Percentiles rank a stretch among this genome's conserved stretches.
Evolutionary conservation across 139 green algal genomes (phyloP).

Genomic region (Pleodorina starrii): DNA sequence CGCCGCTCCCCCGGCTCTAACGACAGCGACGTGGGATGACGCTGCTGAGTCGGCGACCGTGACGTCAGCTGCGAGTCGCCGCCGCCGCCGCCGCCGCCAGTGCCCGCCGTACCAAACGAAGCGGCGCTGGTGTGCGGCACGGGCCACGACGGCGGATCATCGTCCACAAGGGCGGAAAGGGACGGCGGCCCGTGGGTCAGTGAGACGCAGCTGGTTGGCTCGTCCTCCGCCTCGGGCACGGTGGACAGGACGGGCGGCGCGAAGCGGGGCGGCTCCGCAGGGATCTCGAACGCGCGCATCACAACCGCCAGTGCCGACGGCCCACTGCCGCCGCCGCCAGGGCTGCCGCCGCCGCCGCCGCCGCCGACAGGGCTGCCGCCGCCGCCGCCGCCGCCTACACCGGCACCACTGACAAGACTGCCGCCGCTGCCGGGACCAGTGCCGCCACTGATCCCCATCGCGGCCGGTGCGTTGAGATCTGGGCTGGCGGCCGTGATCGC

Average conservation of each 20-base stretch:
- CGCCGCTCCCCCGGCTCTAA: neutral
- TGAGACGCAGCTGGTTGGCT: constrained; percentile 19
- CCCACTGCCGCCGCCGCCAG: neutral
- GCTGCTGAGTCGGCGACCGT: neutral
- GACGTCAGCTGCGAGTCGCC: neutral
- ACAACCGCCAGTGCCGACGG: neutral
- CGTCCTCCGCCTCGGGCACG: constrained; percentile 3
- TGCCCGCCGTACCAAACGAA: neutral
- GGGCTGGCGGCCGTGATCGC: no score
- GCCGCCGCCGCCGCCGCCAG: neutral
- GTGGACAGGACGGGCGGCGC: constrained; percentile 25
- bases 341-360: no score
- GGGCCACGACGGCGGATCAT: neutral
- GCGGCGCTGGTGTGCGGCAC: neutral
- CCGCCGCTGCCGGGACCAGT: no score
- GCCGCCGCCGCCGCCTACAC: neutral
- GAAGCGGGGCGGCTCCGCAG: neutral
- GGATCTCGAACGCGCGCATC: constrained; percentile 25
- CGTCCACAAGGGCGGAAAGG: neutral
- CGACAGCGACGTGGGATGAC: neutral
- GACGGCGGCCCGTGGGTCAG: neutral
- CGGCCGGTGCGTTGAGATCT: no score
- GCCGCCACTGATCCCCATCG: no score
- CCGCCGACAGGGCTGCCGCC: neutral
- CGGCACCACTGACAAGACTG: no score